A percentile compares a stretch with the other conserved stretches of the same genome.
Evolutionary conservation across 306 rosid genomes (phyloP).

Genomic region (Dryas drummondii): DNA sequence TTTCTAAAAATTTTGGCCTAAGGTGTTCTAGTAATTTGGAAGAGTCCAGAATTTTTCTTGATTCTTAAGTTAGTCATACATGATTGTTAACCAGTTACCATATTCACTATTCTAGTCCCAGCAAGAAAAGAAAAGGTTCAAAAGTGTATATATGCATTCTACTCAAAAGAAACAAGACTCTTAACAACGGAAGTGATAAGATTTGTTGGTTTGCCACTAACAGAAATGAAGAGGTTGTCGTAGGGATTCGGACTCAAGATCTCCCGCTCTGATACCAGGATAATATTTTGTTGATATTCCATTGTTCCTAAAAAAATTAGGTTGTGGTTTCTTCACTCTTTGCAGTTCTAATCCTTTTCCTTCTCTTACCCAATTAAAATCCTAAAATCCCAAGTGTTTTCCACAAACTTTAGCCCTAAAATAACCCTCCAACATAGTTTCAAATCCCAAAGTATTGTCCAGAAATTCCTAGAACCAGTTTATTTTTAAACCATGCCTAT

Average conservation of each 20-base stretch:
- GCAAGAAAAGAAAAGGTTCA: background rate
- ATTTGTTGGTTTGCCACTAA: background rate
- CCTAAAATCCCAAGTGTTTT: background rate
- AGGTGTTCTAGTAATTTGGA: background rate
- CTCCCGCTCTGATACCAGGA: background rate
- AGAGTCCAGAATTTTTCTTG: background rate
- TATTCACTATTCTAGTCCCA: background rate
- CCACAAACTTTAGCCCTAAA: background rate
- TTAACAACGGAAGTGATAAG: background rate
- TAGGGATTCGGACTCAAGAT: background rate
- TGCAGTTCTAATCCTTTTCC: background rate
- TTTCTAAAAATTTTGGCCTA: background rate
- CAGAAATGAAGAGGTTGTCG: background rate
- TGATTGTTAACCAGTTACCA: background rate
- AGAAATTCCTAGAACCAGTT: background rate
- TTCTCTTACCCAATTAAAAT: background rate
- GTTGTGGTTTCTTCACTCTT: background rate
- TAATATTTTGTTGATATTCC: background rate
- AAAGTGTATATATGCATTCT: background rate
- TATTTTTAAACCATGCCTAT: background rate
- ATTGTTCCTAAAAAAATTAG: background rate
- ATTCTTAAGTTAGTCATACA: slow-evolving; percentile 1
- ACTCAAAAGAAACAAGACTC: background rate
- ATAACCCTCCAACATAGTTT: background rate
- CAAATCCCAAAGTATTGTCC: background rate